Percentiles rank a stretch among this genome's conserved stretches.
These are phyloP conservation scores for Platanus orientalis DNA, from an alignment of 164 flowering plant species.

Conservation along the genomic window DNA sequence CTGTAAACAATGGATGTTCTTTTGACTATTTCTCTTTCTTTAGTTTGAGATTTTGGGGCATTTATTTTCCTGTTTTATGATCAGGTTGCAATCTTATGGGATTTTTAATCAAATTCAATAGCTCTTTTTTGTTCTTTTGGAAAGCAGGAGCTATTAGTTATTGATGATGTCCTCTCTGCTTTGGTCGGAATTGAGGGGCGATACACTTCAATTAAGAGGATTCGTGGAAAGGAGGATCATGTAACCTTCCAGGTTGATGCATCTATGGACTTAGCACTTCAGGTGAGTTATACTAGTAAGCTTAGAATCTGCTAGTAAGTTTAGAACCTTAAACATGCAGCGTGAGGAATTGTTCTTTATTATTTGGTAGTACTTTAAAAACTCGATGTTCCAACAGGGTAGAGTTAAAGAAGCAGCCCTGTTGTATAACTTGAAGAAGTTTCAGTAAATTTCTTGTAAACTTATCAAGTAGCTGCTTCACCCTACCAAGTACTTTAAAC, in stretches of 20 bases:
- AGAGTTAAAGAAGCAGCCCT: neutral
- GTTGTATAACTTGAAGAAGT: too few relatives aligned
- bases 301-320: too few relatives aligned
- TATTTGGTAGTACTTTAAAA: too few relatives aligned
- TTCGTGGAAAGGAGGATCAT: constrained; percentile 49
- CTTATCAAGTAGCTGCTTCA: too few relatives aligned
- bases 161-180: constrained; percentile 84
- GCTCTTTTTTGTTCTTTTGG: neutral
- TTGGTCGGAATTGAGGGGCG: constrained; percentile 95
- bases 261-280: constrained; percentile 88
- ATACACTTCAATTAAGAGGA: constrained; percentile 62
- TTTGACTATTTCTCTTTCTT: neutral
- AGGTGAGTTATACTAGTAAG: constrained; percentile 39
- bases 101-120: neutral
- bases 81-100: neutral
- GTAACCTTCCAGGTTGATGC: constrained; percentile 71
- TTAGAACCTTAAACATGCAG: too few relatives aligned
- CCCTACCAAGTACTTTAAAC: too few relatives aligned
- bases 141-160: constrained; percentile 78
- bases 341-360: too few relatives aligned
- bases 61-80: neutral
- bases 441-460: too few relatives aligned
- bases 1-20: neutral
- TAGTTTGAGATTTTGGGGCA: neutral
- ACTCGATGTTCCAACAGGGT: neutral